These are phyloP conservation scores for Ophiostoma himal-ulmi DNA, from an alignment of 2,329 filamentous ascomycete species.

Conservation along the genomic window DNA sequence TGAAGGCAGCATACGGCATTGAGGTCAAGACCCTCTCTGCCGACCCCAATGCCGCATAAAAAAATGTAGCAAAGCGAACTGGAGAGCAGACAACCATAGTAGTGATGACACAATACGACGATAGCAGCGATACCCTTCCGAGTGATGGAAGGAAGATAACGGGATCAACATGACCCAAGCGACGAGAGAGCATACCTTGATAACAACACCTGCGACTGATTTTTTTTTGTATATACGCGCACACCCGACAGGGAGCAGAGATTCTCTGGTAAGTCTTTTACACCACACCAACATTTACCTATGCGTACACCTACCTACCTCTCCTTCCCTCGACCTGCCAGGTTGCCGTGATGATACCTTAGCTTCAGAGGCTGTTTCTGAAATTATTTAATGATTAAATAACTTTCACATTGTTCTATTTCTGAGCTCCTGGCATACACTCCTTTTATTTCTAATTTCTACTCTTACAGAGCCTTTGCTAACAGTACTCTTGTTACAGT, in stretches of 20 bases:
- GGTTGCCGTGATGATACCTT: conserved; percentile 22
- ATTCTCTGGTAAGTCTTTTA: conserved; percentile 15
- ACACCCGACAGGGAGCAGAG: conserved; percentile 4
- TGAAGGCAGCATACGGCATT: conserved; percentile 83
- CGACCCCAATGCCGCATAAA: conserved; percentile 33
- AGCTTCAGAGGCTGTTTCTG: conserved; percentile 27
- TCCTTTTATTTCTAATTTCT: not conserved
- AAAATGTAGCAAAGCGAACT: not conserved
- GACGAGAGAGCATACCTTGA: conserved; percentile 10
- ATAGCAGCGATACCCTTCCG: not conserved
- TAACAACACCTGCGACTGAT: conserved; percentile 8
- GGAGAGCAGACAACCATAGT: not conserved
- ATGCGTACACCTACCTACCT: not conserved
- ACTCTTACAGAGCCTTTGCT: not conserved
- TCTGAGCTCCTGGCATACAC: conserved; percentile 19
- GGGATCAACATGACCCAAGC: not conserved
- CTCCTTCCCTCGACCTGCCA: not conserved
- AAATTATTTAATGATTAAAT: conserved; percentile 24
- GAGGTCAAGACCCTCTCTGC: conserved; percentile 66
- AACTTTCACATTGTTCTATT: conserved; percentile 25
- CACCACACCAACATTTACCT: not conserved
- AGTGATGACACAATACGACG: conserved; percentile 1
- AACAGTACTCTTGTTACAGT: conserved; percentile 14
- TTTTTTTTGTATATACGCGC: conserved; percentile 22
- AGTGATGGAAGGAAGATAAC: not conserved